Percentiles rank a stretch among this genome's conserved stretches.
Evolutionary conservation across 768 basidiomycete species (phyloP).

Genomic region (Leccinum ochraceum): DNA sequence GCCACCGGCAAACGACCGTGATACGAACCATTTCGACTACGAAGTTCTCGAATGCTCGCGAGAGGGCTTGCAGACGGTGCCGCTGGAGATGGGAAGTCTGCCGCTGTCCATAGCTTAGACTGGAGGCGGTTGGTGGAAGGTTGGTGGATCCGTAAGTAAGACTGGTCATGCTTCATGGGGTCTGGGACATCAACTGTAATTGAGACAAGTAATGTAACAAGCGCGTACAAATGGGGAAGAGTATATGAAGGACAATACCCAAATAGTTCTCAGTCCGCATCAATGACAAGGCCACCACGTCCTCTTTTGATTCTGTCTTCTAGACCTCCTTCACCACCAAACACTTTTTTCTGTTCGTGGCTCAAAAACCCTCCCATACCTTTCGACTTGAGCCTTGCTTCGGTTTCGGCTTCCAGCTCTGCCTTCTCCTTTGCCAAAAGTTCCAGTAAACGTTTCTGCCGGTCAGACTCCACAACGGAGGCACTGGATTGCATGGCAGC

Average conservation of each 20-base stretch:
- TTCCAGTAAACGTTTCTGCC: constrained; percentile 68
- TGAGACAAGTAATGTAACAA: constrained; percentile 7
- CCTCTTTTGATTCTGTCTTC: constrained; percentile 80
- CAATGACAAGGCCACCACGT: constrained; percentile 67
- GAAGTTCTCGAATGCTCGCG: background rate
- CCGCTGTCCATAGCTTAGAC: background rate
- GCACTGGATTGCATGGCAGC: constrained; percentile 88
- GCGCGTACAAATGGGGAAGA: constrained; percentile 5
- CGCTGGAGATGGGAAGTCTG: background rate
- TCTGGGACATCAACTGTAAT: constrained; percentile 4
- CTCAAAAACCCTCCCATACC: constrained; percentile 82
- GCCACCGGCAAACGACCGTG: constrained; percentile 1
- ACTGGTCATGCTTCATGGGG: background rate
- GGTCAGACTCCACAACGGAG: constrained; percentile 59
- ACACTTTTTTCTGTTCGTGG: constrained; percentile 82
- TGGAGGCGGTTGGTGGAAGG: background rate
- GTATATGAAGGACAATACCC: constrained; percentile 3
- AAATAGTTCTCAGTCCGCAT: constrained; percentile 35
- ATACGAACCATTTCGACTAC: background rate
- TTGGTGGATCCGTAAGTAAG: background rate
- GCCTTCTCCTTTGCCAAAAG: constrained; percentile 77
- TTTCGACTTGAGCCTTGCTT: constrained; percentile 64
- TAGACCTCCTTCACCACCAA: constrained; percentile 73
- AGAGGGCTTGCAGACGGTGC: background rate
- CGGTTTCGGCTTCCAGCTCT: constrained; percentile 72